Evolutionary conservation across 768 basidiomycete species (phyloP), one percentile per base, ranked within the genome.

Genomic region (Mrakia frigida): DNA sequence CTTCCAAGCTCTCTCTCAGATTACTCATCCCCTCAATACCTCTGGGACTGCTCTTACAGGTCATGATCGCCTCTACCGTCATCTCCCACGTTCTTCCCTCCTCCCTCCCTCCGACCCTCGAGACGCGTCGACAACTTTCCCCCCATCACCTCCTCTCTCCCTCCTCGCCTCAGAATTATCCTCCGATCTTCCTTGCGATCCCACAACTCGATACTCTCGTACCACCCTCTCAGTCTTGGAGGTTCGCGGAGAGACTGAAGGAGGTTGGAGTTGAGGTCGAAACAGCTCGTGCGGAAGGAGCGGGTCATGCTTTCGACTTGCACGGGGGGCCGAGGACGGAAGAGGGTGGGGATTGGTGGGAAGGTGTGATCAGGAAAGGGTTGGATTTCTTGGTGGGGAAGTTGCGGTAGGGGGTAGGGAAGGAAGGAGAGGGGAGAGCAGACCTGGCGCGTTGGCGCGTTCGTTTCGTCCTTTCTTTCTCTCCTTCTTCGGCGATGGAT

Each of bases 151-250:
- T 39, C 31, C 53, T 56, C 56, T 73, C 71, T 7, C 18, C 16
- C 37, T 11, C 14, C 31, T n/a, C 31, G 21, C 59, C 59, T 33
- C 35, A 69, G 13, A 25, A 10, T 7, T 35, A 39, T 65, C 60
- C 67, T 25, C 74, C 65, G 23, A 70, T 67, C 16, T 75, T 70
- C 74, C 69, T 75, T 25, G 67, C 69, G 2, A 61, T 75, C 68
- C 74, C 74, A 18, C 52, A 75, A 39, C 11, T 70, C n/a, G 74
- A 75, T 67, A 16, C 41, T 28, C 9, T 59, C 14, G 74, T 75
- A 1, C 25, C 68, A 23, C 53, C 68, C 0, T 18, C 53, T 18
- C 74, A 75, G 43, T 70, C 68, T 4, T 75, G 68, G 68, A 9
- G 35, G 53, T 75, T 70, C 39, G 74, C 50, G 0, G 39, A 70